These are phyloP conservation scores for Pseudopediastrum boryanum DNA, from an alignment of 139 green algal species.

Conservation along the genomic window DNA sequence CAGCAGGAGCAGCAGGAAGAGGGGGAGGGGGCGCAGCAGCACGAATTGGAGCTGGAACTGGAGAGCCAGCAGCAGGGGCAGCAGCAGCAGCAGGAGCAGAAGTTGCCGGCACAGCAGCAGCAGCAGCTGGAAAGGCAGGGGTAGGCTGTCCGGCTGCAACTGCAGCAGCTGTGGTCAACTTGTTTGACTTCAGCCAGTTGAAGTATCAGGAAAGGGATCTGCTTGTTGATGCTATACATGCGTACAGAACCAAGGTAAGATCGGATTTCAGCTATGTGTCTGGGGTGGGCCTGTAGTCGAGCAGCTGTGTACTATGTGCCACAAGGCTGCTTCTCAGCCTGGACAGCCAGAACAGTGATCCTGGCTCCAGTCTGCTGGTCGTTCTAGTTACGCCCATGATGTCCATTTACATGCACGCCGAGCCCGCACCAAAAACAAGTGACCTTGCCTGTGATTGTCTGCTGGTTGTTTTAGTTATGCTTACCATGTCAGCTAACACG, in stretches of 20 bases:
- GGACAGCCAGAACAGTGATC: neutral
- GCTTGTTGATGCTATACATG: conserved; percentile 46
- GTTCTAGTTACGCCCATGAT: neutral
- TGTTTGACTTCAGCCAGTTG: conserved; percentile 29
- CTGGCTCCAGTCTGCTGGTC: neutral
- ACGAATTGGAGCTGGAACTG: neutral
- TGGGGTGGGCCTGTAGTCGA: no score
- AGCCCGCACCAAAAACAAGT: no score
- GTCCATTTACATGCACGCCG: neutral
- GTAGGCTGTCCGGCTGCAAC: no score
- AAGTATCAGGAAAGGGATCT: conserved; percentile 42
- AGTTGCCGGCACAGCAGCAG: neutral
- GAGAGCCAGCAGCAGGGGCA: neutral
- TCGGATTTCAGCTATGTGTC: no score
- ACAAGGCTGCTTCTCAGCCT: neutral
- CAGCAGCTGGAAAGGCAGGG: neutral
- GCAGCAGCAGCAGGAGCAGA: conserved; percentile 1
- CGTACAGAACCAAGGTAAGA: conserved; percentile 33
- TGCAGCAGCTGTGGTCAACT: neutral
- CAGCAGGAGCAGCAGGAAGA: neutral
- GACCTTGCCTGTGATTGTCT: neutral
- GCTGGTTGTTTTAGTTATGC: neutral
- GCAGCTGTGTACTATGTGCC: neutral
- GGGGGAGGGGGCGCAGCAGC: neutral
- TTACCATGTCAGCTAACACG: neutral